Evolutionary conservation across 441 rosid genomes (phyloP), one percentile per base, ranked within the genome.

Genomic region (Francoa sonchifolia): DNA sequence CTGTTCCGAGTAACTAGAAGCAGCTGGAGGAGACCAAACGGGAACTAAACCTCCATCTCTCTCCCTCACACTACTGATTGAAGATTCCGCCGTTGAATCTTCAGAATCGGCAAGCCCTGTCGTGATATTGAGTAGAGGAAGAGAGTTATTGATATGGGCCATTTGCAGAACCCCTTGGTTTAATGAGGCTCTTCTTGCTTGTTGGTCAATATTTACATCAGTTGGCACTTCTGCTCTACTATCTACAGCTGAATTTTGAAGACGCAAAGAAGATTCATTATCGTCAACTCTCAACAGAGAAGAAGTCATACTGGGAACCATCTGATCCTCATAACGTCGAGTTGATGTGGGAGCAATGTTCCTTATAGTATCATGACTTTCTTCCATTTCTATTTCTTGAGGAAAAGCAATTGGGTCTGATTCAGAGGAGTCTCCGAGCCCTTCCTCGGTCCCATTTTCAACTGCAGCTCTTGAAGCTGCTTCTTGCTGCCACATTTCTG

Each of bases 271-370:
- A 43, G 93, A 56, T 57, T 79, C 97, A 51, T 74, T 81, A 16
- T 72, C 89, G 58, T 74, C 83, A 6, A 63, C 76, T 66, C 94
- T 76, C 25, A 78, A 49, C 38, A 85, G 50, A 52, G 86, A 79
- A 60, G 78, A 50, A 47, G 93, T 77, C 60, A 90, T 82, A 74
- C 89, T 90, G 16, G 98, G 96, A 23, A 90, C 98, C 96, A 85
- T 79, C 58, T 90, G 98, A 69, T 90, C 98, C 51, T 77, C 83
- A 8, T 74, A 80, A 35, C 77, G 68, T 13, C 73, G 63, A 36
- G 30, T 38, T 32, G 59, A 15, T 33, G 55, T 25, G 15, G 73
- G 68, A 21, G 50, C 72, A 39, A 67, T 63, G 69, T 70, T 71
- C 68, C 74, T 80, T 6, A 58, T 30, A 50, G 83, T 74, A 55